A percentile compares a stretch with the other conserved stretches of the same genome.
Evolutionary conservation across 768 basidiomycete species (phyloP).

Genomic region (Collybia sordida): DNA sequence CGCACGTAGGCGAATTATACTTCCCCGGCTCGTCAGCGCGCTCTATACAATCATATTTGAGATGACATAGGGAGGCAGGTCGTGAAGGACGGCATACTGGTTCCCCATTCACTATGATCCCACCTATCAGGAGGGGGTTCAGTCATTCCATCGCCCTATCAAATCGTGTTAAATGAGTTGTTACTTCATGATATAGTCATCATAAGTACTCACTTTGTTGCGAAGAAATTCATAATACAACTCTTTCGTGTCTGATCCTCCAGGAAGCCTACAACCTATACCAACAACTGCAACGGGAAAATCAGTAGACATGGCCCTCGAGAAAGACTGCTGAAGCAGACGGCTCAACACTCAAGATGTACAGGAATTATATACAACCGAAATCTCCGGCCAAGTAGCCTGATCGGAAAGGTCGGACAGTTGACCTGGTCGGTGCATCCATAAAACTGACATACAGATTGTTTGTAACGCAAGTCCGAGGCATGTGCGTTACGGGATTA

Average conservation of each 20-base stretch:
- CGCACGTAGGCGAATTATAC: neutral
- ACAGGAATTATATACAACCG: no score
- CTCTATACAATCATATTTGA: neutral
- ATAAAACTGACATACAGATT: no score
- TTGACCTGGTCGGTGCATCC: no score
- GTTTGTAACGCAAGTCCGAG: no score
- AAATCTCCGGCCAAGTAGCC: no score
- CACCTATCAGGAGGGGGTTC: neutral
- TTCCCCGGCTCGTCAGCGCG: neutral
- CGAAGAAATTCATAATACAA: neutral
- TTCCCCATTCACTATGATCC: neutral
- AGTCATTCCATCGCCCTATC: neutral
- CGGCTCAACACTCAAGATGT: no score
- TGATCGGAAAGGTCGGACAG: no score
- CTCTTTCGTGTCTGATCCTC: neutral
- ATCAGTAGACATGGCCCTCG: neutral
- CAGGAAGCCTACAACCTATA: constrained; percentile 1
- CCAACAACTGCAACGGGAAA: constrained; percentile 1
- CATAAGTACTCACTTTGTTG: neutral
- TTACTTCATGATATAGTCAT: no score
- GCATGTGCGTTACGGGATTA: no score
- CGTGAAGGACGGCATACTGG: neutral
- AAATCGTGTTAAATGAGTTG: neutral
- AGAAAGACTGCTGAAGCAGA: no score
- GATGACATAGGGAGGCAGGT: no score